These are phyloP conservation scores for Esteya vermicola DNA, from an alignment of 2,329 filamentous ascomycete genomes.

Conservation along the genomic window DNA sequence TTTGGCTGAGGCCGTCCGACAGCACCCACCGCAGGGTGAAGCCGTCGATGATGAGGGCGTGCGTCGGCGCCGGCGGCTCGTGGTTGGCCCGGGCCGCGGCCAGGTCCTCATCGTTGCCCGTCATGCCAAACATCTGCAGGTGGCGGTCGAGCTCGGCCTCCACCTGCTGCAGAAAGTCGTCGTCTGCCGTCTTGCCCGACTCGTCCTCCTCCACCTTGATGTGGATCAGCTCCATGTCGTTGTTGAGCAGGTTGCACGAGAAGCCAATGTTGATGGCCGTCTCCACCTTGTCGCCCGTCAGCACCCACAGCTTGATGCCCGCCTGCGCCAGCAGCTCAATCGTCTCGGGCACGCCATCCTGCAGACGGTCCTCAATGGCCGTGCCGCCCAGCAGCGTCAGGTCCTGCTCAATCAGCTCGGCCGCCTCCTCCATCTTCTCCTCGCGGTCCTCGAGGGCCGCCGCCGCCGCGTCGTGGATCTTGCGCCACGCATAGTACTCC, in stretches of 20 bases:
- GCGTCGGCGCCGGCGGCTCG: slow-evolving; percentile 71
- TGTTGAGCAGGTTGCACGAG: slow-evolving; percentile 93
- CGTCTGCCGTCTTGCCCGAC: slow-evolving; percentile 29
- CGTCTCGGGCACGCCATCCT: slow-evolving; percentile 92
- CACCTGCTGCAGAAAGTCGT: slow-evolving; percentile 39
- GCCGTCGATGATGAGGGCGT: slow-evolving; percentile 89
- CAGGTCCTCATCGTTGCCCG: slow-evolving; percentile 75
- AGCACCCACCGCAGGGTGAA: slow-evolving; percentile 84
- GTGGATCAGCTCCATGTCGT: slow-evolving; percentile 93
- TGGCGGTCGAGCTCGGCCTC: slow-evolving; percentile 62
- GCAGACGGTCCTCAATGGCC: slow-evolving; percentile 90
- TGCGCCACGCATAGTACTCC: slow-evolving; percentile 75
- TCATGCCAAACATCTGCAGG: slow-evolving; percentile 60
- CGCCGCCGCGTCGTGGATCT: slow-evolving; percentile 75
- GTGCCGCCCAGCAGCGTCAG: slow-evolving; percentile 82
- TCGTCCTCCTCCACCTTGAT: slow-evolving; percentile 73
- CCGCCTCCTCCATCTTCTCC: slow-evolving; percentile 79
- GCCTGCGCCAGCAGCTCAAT: slow-evolving; percentile 83
- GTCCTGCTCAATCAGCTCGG: slow-evolving; percentile 83
- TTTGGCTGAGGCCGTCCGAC: slow-evolving; percentile 69
- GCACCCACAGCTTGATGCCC: slow-evolving; percentile 96
- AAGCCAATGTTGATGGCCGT: slow-evolving; percentile 99
- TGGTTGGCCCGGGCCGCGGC: slow-evolving; percentile 67
- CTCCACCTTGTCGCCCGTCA: slow-evolving; percentile 97
- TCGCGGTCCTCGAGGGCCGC: slow-evolving; percentile 75